A percentile compares a stretch with the other conserved stretches of the same genome.
Conservation (phyloP, 352 stramenopile genomes). For the Pythium biforme region DNA sequence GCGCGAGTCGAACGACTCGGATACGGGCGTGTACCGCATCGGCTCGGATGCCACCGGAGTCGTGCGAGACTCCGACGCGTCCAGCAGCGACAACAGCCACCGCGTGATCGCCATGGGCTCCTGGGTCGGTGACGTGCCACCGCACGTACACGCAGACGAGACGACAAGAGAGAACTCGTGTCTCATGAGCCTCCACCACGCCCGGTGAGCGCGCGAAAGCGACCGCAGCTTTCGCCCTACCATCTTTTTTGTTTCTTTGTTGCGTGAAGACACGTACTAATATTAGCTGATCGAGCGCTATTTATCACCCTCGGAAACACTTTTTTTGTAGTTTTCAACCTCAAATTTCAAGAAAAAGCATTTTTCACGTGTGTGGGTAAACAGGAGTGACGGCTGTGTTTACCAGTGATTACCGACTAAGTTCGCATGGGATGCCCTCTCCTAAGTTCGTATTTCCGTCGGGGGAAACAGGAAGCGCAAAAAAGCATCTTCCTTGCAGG, state of each 20-base stretch:
- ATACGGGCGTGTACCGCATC: constrained; percentile 18
- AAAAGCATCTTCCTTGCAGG: constrained; percentile 18
- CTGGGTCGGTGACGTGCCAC: constrained; percentile 15
- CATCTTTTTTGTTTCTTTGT: constrained; percentile 3
- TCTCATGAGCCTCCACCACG: constrained; percentile 15
- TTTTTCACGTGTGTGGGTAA: neutral
- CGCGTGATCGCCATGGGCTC: constrained; percentile 26
- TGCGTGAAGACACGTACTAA: constrained; percentile 14
- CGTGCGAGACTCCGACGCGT: constrained; percentile 1
- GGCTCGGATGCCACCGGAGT: neutral
- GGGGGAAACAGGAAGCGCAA: constrained; percentile 13
- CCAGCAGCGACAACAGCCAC: constrained; percentile 10
- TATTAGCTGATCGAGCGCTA: constrained; percentile 22
- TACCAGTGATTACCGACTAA: constrained; percentile 8
- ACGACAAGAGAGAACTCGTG: constrained; percentile 5
- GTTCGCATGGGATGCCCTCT: neutral
- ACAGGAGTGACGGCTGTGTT: constrained; percentile 13
- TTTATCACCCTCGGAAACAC: constrained; percentile 13
- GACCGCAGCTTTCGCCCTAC: neutral
- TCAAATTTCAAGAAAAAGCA: neutral
- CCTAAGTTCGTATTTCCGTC: constrained; percentile 2
- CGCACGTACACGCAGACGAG: constrained; percentile 3
- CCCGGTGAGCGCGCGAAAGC: neutral
- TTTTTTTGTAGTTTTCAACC: constrained; percentile 1
- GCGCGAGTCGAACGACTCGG: constrained; percentile 14